These are phyloP conservation scores for Dacryopinax spathularia DNA, from an alignment of 768 basidiomycete species.

Conservation along the genomic window DNA sequence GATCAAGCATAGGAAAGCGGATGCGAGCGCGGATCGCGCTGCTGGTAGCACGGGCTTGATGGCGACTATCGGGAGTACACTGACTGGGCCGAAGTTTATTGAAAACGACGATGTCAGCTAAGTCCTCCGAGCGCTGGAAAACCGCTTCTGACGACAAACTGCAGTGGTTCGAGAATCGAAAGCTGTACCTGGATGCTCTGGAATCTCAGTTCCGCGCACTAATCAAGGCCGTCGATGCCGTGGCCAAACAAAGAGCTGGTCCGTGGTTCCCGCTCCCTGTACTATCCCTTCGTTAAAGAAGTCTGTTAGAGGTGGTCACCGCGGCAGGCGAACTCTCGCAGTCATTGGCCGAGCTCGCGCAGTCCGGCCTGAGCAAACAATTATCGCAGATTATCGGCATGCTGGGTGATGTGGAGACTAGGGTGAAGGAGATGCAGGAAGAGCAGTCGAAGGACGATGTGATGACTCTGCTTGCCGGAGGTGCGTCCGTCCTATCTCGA, in stretches of 20 bases:
- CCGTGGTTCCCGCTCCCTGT: constrained; percentile 11
- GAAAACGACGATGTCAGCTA: constrained; percentile 85
- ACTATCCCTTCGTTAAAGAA: background rate
- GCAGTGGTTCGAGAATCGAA: constrained; percentile 91
- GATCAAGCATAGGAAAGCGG: constrained; percentile 81
- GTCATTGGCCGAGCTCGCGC: constrained; percentile 66
- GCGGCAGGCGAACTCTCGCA: constrained; percentile 19
- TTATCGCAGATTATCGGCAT: constrained; percentile 55
- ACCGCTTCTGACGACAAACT: background rate
- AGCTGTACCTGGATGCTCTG: constrained; percentile 69
- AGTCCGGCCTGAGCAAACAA: constrained; percentile 62
- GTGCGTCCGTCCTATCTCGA: constrained; percentile 22
- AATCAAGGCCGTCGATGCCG: constrained; percentile 71
- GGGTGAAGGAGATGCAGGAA: constrained; percentile 57
- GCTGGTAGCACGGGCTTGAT: constrained; percentile 42
- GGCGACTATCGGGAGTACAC: constrained; percentile 64
- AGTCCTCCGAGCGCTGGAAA: constrained; percentile 7
- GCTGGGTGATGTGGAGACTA: constrained; percentile 59
- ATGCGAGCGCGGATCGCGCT: constrained; percentile 59
- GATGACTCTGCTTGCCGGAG: constrained; percentile 62
- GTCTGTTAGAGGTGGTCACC: constrained; percentile 38
- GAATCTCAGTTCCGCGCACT: constrained; percentile 79
- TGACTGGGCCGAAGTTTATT: constrained; percentile 67
- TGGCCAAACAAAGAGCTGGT: constrained; percentile 74
- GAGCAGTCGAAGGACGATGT: constrained; percentile 73